A percentile compares a stretch with the other conserved stretches of the same genome.
Conservation (phyloP, 73 alveolate species). For the Paraurostyla sp. region DNA sequence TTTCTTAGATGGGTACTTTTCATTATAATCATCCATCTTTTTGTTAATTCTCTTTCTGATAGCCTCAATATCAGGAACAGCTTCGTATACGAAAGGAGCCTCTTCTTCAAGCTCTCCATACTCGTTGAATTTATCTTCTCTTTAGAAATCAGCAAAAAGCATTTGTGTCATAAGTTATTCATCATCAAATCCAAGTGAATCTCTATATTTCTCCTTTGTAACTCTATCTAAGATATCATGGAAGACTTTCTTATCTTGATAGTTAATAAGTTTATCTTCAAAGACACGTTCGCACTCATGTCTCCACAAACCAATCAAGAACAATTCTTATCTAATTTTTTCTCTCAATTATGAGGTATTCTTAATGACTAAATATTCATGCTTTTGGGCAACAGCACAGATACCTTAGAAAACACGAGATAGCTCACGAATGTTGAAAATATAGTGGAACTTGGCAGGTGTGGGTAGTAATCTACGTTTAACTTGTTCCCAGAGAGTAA, state of each 20-base stretch:
- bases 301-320: conserved; percentile 99
- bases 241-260: conserved; percentile 97
- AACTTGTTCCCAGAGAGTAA: conserved; percentile 97
- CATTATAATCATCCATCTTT: conserved; percentile 93
- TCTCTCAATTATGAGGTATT: conserved; percentile 86
- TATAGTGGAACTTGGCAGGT: conserved; percentile 99
- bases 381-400: conserved; percentile 78
- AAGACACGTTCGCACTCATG: conserved; percentile 99
- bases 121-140: conserved; percentile 93
- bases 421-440: conserved; percentile 99
- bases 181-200: conserved; percentile 86
- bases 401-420: conserved; percentile 99
- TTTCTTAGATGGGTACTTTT: conserved; percentile 95
- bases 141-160: conserved; percentile 94
- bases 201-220: conserved; percentile 85
- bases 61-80: conserved; percentile 92
- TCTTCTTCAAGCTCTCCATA: conserved; percentile 95
- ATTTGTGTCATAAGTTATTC: conserved; percentile 73
- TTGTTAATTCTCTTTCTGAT: conserved; percentile 90
- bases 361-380: conserved; percentile 89
- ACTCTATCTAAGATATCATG: conserved; percentile 88
- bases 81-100: conserved; percentile 98
- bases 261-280: conserved; percentile 98
- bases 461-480: conserved; percentile 98
- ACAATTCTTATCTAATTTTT: conserved; percentile 94